A percentile compares a stretch with the other conserved stretches of the same genome.
Evolutionary conservation across 495 filamentous ascomycete species (phyloP).

Genomic region (Penicillium canescens): DNA sequence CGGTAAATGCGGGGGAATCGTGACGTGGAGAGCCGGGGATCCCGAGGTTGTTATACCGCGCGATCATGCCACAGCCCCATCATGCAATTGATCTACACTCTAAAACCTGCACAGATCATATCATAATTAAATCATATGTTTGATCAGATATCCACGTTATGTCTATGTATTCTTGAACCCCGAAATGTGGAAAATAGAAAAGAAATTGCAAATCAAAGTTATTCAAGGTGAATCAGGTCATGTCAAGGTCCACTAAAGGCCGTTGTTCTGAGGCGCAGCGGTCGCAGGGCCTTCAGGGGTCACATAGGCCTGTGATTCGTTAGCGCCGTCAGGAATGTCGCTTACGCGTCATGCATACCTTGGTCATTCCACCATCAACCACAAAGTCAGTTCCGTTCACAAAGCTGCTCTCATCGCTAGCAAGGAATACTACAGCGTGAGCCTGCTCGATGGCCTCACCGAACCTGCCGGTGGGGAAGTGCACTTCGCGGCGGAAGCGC

Average conservation of each 20-base stretch:
- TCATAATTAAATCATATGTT: conserved; percentile 3
- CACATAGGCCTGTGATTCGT: conserved; percentile 68
- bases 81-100: not conserved
- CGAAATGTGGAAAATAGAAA: not conserved
- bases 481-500: conserved; percentile 82
- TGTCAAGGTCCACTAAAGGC: conserved; percentile 17
- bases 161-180: not conserved
- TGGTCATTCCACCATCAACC: conserved; percentile 96
- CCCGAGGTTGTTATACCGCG: not conserved
- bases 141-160: not conserved
- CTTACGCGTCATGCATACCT: conserved; percentile 40
- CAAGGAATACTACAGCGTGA: conserved; percentile 89
- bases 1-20: conserved; percentile 27
- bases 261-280: conserved; percentile 67
- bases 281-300: conserved; percentile 82
- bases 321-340: conserved; percentile 7
- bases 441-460: conserved; percentile 96
- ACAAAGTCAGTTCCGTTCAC: conserved; percentile 92
- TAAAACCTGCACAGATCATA: not conserved
- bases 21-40: conserved; percentile 21
- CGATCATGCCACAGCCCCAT: conserved; percentile 12
- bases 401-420: conserved; percentile 92
- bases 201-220: no score
- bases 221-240: no score
- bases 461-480: conserved; percentile 94